Evolutionary conservation across 306 rosid species (phyloP).

Genomic region (Cyclanthera cordifolia): DNA sequence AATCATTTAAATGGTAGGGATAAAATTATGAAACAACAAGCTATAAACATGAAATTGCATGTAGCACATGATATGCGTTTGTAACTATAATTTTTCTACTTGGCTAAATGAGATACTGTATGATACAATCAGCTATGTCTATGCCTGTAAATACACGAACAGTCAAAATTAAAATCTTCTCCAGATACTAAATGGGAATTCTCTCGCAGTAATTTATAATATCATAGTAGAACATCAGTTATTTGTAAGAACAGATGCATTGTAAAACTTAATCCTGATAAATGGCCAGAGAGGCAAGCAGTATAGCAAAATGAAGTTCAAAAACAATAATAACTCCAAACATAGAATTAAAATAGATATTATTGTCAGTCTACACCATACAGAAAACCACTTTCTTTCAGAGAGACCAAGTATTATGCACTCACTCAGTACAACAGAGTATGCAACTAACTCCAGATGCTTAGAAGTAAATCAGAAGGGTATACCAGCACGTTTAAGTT

Average conservation of each 20-base stretch:
- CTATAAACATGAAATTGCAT: not conserved
- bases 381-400: not conserved
- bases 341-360: not conserved
- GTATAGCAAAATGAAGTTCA: not conserved
- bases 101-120: not conserved
- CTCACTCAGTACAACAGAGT: not conserved
- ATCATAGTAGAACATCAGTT: not conserved
- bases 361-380: not conserved
- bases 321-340: not conserved
- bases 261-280: not conserved
- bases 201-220: not conserved
- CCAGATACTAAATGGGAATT: not conserved
- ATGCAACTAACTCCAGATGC: not conserved
- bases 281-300: not conserved
- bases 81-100: not conserved
- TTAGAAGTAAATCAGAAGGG: not conserved
- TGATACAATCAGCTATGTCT: not conserved
- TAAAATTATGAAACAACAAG: not conserved
- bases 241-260: no score
- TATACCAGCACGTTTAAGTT: slow-evolving; percentile 14
- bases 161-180: not conserved
- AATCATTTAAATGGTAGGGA: not conserved
- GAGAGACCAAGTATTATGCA: not conserved
- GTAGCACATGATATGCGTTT: not conserved
- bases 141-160: not conserved